These are phyloP conservation scores for Microcyclosporella mali DNA, from an alignment of 2,329 filamentous ascomycete genomes.

Conservation along the genomic window DNA sequence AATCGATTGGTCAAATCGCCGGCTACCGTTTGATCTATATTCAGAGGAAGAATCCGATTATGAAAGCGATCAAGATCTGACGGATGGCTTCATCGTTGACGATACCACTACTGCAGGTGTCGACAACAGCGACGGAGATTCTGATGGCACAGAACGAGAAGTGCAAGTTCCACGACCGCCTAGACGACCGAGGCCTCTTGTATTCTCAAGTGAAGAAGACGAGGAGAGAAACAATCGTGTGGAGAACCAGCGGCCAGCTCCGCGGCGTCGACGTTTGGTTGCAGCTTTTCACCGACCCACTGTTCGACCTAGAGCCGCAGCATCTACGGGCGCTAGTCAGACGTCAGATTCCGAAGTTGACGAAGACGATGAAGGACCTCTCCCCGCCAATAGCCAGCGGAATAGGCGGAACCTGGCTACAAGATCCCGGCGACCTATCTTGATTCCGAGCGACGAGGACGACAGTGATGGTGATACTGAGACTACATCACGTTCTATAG, in stretches of 20 bases:
- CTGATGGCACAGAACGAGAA: constrained; percentile 6
- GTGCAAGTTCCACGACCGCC: constrained; percentile 1
- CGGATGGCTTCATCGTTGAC: constrained; percentile 15
- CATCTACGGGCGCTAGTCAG: constrained; percentile 10
- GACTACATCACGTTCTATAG: not conserved
- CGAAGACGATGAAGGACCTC: constrained; percentile 15
- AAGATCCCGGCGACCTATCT: constrained; percentile 2
- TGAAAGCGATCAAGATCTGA: constrained; percentile 4
- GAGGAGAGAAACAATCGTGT: constrained; percentile 10
- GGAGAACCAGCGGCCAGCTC: not conserved
- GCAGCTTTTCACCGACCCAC: not conserved
- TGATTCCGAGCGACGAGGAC: constrained; percentile 12
- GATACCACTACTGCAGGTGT: constrained; percentile 9
- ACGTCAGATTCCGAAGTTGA: constrained; percentile 12
- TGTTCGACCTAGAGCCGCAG: not conserved
- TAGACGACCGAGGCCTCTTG: constrained; percentile 6
- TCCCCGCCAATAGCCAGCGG: constrained; percentile 4
- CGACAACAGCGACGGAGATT: constrained; percentile 16
- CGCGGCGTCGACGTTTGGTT: constrained; percentile 3
- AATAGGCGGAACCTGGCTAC: constrained; percentile 1
- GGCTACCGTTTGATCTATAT: not conserved
- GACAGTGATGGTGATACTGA: constrained; percentile 9
- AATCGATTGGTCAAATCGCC: not conserved
- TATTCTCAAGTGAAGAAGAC: constrained; percentile 22
- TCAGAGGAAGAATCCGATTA: constrained; percentile 32